phyloP scores from a whole-genome alignment of 164 flowering plant species.

The Platanus orientalis region DNA sequence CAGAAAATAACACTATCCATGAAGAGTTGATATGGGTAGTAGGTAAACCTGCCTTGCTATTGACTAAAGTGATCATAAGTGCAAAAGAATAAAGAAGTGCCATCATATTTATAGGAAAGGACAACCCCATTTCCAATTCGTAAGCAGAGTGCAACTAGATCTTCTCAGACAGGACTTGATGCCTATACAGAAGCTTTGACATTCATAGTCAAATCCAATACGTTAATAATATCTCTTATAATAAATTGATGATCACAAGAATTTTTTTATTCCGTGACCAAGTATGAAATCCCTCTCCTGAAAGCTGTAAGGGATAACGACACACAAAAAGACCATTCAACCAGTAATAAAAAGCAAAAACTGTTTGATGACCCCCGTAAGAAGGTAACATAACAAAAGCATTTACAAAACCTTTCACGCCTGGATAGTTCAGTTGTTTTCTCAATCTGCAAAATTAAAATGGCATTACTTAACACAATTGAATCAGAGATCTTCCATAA shows the following conservation, averaged over 20 bases:
- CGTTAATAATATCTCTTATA: too few species aligned
- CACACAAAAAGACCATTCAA: neutral
- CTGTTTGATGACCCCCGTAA: neutral
- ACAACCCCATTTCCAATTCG: neutral
- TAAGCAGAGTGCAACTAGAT: neutral
- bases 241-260: too few species aligned
- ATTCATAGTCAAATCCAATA: too few species aligned
- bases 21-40: too few species aligned
- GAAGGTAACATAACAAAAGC: neutral
- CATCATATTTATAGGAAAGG: too few species aligned
- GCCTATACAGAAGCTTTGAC: neutral
- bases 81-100: too few species aligned
- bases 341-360: neutral
- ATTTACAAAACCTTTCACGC: conserved; percentile 36
- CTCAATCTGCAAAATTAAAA: conserved; percentile 26
- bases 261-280: too few species aligned
- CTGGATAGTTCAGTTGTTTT: conserved; percentile 40
- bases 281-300: too few species aligned
- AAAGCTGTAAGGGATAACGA: neutral
- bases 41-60: too few species aligned
- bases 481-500: neutral
- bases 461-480: neutral
- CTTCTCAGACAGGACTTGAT: neutral
- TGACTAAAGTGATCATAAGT: too few species aligned
- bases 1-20: too few species aligned